These are phyloP conservation scores for Lachnellula suecica DNA, from an alignment of 2,329 filamentous ascomycete species.

Conservation along the genomic window DNA sequence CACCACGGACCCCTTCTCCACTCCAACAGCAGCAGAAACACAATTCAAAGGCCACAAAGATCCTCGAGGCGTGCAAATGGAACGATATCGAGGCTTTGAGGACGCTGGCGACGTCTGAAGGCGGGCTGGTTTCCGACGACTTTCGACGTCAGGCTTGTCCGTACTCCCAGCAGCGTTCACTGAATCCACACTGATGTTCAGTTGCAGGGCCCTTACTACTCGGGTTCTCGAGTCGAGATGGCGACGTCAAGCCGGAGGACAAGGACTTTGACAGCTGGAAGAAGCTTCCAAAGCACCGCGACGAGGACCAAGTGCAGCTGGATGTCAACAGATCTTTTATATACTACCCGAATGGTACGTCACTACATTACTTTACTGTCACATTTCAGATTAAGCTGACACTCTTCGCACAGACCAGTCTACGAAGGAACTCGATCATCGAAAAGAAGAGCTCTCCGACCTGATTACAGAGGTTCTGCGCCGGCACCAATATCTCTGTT, in stretches of 20 bases:
- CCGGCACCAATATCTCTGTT: slow-evolving; percentile 78
- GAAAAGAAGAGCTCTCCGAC: slow-evolving; percentile 74
- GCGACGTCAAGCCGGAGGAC: slow-evolving; percentile 19
- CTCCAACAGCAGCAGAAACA: slow-evolving; percentile 6
- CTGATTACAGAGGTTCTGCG: slow-evolving; percentile 82
- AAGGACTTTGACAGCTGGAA: slow-evolving; percentile 28
- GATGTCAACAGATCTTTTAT: slow-evolving; percentile 97
- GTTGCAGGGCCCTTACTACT: slow-evolving; percentile 63
- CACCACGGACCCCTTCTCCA: slow-evolving; percentile 8
- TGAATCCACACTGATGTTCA: slow-evolving; percentile 17
- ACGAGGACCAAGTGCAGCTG: slow-evolving; percentile 87
- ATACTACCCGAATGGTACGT: slow-evolving; percentile 82
- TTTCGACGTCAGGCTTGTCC: slow-evolving; percentile 76
- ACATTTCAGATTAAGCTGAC: slow-evolving; percentile 28
- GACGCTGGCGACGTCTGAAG: slow-evolving; percentile 58
- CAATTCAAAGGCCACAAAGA: slow-evolving; percentile 42
- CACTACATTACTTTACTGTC: slow-evolving; percentile 18
- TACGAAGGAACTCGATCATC: slow-evolving; percentile 64
- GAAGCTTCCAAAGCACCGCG: slow-evolving; percentile 70
- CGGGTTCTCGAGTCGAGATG: slow-evolving; percentile 34
- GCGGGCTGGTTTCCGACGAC: slow-evolving; percentile 66
- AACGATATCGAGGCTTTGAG: slow-evolving; percentile 57
- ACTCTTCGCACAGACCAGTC: slow-evolving; percentile 56
- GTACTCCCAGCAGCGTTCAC: slow-evolving; percentile 37
- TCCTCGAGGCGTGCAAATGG: slow-evolving; percentile 59